A percentile compares a stretch with the other conserved stretches of the same genome.
phyloP scores from a whole-genome alignment of 148 eudicot genomes.

The Vaccinium corymbosum region DNA sequence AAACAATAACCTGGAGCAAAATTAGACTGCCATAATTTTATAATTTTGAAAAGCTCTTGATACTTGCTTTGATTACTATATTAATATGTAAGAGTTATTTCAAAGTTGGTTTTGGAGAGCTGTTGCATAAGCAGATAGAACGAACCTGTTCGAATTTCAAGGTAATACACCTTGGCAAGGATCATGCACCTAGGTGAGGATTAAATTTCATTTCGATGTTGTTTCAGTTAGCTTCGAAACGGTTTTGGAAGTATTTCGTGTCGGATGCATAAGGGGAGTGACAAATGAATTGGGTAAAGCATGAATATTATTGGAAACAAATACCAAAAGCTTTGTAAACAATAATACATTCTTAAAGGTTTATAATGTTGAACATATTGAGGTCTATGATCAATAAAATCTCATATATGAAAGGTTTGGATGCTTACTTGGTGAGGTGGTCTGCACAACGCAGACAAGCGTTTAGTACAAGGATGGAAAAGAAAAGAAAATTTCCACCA shows the following conservation, averaged over 20 bases:
- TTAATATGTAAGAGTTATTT: not conserved
- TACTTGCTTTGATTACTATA: not conserved
- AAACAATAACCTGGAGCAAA: not conserved
- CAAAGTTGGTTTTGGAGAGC: constrained; percentile 1
- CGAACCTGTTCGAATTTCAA: not conserved
- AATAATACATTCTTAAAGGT: not conserved
- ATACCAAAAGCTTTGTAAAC: not conserved
- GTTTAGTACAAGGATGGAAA: not conserved
- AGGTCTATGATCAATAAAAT: not conserved
- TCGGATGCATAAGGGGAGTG: not conserved
- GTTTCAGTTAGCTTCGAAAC: not conserved
- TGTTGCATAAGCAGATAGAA: not conserved
- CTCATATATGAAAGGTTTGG: not conserved
- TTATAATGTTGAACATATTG: not conserved
- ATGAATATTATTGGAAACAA: not conserved
- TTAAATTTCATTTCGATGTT: not conserved
- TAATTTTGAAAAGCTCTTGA: not conserved
- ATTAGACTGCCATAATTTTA: not conserved
- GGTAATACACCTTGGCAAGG: not conserved
- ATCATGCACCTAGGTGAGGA: constrained; percentile 4
- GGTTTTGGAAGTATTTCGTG: not conserved
- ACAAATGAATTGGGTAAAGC: not conserved
- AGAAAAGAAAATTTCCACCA: not conserved
- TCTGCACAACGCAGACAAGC: not conserved
- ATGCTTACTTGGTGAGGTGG: not conserved